Percentiles rank a stretch among this genome's conserved stretches.
phyloP scores from a whole-genome alignment of 2,329 filamentous ascomycete species.

The Waltergamsia citrina region DNA sequence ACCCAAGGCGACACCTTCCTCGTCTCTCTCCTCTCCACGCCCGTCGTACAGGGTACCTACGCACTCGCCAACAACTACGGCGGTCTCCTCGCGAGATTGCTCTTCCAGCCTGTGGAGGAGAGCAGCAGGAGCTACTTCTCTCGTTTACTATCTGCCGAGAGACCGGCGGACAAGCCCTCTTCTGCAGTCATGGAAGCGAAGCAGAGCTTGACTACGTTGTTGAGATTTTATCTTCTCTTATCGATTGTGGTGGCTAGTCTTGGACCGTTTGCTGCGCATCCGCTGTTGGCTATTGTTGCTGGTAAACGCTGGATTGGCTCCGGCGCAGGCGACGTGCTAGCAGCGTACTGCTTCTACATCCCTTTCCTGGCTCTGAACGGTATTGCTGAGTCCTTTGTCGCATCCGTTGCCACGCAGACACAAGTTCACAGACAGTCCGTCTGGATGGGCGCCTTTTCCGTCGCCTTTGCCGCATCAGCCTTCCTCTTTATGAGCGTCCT shows the following conservation, averaged over 20 bases:
- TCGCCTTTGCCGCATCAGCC: slow-evolving; percentile 64
- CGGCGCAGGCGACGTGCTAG: slow-evolving; percentile 64
- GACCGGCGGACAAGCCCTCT: slow-evolving; percentile 8
- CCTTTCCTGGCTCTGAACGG: slow-evolving; percentile 89
- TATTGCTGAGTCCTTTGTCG: slow-evolving; percentile 84
- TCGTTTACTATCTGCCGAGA: slow-evolving; percentile 48
- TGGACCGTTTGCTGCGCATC: slow-evolving; percentile 66
- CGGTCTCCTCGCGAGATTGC: slow-evolving; percentile 73
- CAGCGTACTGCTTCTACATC: slow-evolving; percentile 84
- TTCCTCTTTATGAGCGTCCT: slow-evolving; percentile 65
- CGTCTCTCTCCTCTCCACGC: slow-evolving; percentile 66
- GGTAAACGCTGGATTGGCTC: slow-evolving; percentile 67
- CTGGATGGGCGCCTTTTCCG: slow-evolving; percentile 79
- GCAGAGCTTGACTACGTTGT: slow-evolving; percentile 49
- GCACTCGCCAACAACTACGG: slow-evolving; percentile 93
- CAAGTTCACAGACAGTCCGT: slow-evolving; percentile 70
- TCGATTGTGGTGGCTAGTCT: slow-evolving; percentile 59
- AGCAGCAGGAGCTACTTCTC: slow-evolving; percentile 86
- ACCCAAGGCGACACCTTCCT: slow-evolving; percentile 92
- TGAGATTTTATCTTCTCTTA: slow-evolving; percentile 67
- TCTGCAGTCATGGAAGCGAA: slow-evolving; percentile 28
- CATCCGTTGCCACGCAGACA: slow-evolving; percentile 67
- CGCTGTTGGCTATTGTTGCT: slow-evolving; percentile 65
- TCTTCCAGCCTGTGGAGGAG: slow-evolving; percentile 95
- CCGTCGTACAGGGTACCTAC: slow-evolving; percentile 81